phyloP scores from a whole-genome alignment of 2,329 filamentous ascomycete species.

The Ceratocystis cacaofunesta region DNA sequence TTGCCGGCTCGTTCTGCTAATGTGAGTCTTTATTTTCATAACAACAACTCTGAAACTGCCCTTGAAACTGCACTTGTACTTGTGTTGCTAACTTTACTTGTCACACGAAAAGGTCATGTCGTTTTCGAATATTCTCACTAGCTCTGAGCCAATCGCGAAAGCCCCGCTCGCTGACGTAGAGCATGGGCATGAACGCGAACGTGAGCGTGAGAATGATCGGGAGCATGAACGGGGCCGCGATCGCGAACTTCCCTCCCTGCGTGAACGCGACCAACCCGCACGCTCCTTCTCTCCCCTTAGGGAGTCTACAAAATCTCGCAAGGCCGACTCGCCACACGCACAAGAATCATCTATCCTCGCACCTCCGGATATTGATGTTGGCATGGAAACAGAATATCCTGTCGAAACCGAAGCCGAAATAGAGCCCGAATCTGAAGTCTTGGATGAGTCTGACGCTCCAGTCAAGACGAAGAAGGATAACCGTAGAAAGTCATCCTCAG shows the following conservation, averaged over 20 bases:
- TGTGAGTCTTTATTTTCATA: not conserved
- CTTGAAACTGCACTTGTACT: not conserved
- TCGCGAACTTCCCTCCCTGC: conserved; percentile 9
- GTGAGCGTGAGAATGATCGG: not conserved
- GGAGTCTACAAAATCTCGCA: not conserved
- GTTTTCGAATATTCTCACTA: conserved; percentile 86
- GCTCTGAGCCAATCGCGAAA: conserved; percentile 44
- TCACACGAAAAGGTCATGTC: conserved; percentile 61
- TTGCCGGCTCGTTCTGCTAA: conserved; percentile 10
- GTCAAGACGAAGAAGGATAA: conserved; percentile 17
- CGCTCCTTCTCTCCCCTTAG: conserved; percentile 8
- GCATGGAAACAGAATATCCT: conserved; percentile 10
- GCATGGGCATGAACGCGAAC: not conserved
- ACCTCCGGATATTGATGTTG: conserved; percentile 10
- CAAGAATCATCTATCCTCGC: conserved; percentile 12
- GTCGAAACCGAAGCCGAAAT: conserved; percentile 16
- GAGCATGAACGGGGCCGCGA: conserved; percentile 7
- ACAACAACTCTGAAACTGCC: no score
- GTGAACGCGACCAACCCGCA: conserved; percentile 7
- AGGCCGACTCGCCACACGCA: not conserved
- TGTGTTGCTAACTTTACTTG: conserved; percentile 10
- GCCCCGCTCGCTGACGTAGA: not conserved
- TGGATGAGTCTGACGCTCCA: conserved; percentile 17
- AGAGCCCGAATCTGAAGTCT: conserved; percentile 11
- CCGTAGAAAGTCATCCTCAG: conserved; percentile 9